Conservation (phyloP, 768 basidiomycete species). For the Asterophora parasitica region DNA sequence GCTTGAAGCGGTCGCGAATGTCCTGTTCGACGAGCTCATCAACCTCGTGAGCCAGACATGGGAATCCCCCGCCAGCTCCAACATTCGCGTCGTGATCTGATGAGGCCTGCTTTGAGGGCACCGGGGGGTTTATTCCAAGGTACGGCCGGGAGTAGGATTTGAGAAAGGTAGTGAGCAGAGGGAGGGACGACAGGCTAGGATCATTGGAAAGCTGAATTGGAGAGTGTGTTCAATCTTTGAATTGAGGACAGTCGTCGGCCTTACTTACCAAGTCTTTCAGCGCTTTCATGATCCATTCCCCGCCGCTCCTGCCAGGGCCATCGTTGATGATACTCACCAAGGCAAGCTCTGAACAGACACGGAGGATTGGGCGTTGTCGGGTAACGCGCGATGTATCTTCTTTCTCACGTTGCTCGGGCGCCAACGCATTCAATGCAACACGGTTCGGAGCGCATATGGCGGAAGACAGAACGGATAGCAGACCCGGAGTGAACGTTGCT, state of each 20-base stretch:
- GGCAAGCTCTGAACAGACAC: slow-evolving; percentile 87
- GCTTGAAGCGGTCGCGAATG: slow-evolving; percentile 82
- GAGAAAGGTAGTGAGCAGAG: slow-evolving; percentile 86
- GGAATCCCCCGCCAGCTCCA: slow-evolving; percentile 33
- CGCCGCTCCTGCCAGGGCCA: slow-evolving; percentile 62
- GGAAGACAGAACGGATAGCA: slow-evolving; percentile 55
- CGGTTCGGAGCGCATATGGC: slow-evolving; percentile 58
- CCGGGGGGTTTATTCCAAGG: slow-evolving; percentile 66
- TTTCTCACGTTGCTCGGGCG: slow-evolving; percentile 83
- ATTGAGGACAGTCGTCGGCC: background rate
- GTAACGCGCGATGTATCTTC: slow-evolving; percentile 78
- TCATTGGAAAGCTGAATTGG: slow-evolving; percentile 75
- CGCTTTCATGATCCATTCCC: slow-evolving; percentile 87
- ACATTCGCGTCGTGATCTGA: slow-evolving; percentile 40
- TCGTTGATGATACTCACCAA: slow-evolving; percentile 81
- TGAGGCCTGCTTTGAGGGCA: slow-evolving; percentile 54
- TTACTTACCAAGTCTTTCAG: slow-evolving; percentile 76
- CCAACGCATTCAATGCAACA: slow-evolving; percentile 48
- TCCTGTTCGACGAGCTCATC: slow-evolving; percentile 83
- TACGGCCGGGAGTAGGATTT: slow-evolving; percentile 89
- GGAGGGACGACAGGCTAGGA: slow-evolving; percentile 79
- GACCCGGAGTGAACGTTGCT: slow-evolving; percentile 66
- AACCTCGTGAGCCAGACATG: slow-evolving; percentile 41
- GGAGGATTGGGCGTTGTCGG: slow-evolving; percentile 79
- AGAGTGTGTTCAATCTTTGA: slow-evolving; percentile 6